phyloP scores from a whole-genome alignment of 164 flowering plant genomes.

The Umbellularia californica region DNA sequence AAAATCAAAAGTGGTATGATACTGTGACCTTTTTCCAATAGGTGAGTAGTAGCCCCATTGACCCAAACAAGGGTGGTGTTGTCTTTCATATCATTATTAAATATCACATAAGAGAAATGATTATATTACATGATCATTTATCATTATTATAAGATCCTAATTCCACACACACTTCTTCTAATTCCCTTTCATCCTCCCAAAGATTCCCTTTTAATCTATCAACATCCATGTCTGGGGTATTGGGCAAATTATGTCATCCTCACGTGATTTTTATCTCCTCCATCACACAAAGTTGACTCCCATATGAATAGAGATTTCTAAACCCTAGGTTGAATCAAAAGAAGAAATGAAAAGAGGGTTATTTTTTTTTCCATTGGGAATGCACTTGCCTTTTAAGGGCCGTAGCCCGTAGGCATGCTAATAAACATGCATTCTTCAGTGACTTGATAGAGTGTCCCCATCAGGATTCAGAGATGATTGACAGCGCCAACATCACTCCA shows the following conservation, averaged over 20 bases:
- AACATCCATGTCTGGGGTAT: slow-evolving; percentile 49
- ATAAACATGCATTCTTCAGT: slow-evolving; percentile 8
- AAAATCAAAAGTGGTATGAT: not conserved
- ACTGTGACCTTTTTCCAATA: not conserved
- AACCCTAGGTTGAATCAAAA: slow-evolving; percentile 49
- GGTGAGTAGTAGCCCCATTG: slow-evolving; percentile 28
- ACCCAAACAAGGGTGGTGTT: slow-evolving; percentile 33
- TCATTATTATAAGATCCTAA: slow-evolving; percentile 30
- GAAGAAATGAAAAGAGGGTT: slow-evolving; percentile 8
- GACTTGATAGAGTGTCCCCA: not conserved
- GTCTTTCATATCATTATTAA: slow-evolving; percentile 2
- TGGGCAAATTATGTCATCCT: slow-evolving; percentile 45
- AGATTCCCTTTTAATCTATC: slow-evolving; percentile 64
- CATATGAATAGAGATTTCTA: slow-evolving; percentile 19
- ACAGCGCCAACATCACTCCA: slow-evolving; percentile 3
- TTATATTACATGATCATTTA: slow-evolving; percentile 40
- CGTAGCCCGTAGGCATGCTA: slow-evolving; percentile 9
- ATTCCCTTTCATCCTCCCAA: slow-evolving; percentile 76
- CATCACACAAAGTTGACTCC: slow-evolving; percentile 16
- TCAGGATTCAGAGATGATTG: slow-evolving; percentile 13
- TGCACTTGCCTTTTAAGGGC: slow-evolving; percentile 26
- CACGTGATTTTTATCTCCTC: slow-evolving; percentile 36
- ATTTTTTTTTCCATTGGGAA: slow-evolving; percentile 30
- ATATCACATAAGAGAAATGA: not conserved
- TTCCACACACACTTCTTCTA: slow-evolving; percentile 38